Evolutionary conservation across 2,329 filamentous ascomycete genomes (phyloP).

Genomic region (Apiospora malaysiana): DNA sequence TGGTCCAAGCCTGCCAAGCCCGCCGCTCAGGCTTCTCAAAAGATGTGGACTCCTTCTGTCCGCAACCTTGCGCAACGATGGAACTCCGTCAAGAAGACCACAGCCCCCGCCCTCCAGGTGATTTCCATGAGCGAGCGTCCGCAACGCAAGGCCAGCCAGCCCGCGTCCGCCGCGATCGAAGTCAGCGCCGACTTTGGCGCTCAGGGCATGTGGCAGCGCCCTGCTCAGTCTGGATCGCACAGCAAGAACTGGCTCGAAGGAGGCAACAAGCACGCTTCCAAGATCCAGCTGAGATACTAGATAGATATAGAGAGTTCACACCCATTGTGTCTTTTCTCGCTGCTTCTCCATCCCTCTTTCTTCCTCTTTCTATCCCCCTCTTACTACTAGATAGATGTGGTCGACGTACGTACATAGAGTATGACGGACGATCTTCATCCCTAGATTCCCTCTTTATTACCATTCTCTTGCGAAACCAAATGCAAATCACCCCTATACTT

Average conservation of each 20-base stretch:
- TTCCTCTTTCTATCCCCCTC: background rate
- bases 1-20: conserved; percentile 27
- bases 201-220: conserved; percentile 33
- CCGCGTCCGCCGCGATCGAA: conserved; percentile 19
- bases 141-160: conserved; percentile 21
- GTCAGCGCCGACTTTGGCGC: conserved; percentile 26
- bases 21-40: background rate
- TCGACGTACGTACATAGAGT: background rate
- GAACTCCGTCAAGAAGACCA: no score
- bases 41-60: conserved; percentile 27
- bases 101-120: background rate
- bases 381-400: background rate
- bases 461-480: background rate
- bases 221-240: background rate
- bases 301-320: background rate
- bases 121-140: background rate
- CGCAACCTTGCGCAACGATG: background rate
- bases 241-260: conserved; percentile 16
- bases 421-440: background rate
- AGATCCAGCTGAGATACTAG: conserved; percentile 15
- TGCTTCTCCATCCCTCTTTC: background rate
- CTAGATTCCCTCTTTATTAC: conserved; percentile 3
- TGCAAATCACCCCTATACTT: background rate
- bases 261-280: background rate
- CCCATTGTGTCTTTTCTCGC: background rate